A percentile compares a stretch with the other conserved stretches of the same genome.
phyloP scores from a whole-genome alignment of 1,284 basidiomycete genomes.

The Hemileia vastatrix region DNA sequence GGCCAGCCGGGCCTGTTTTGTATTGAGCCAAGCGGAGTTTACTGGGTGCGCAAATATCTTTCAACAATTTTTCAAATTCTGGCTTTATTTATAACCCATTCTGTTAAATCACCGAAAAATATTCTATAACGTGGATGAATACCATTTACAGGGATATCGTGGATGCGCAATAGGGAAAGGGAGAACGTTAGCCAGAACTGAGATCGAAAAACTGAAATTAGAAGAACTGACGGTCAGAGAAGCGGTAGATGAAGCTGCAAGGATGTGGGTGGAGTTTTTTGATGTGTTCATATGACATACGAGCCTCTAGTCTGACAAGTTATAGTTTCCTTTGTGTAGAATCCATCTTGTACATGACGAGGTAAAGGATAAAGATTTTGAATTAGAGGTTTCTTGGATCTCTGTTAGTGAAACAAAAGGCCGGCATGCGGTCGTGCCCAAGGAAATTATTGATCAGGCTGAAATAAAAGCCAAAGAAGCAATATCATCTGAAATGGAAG shows the following conservation, averaged over 20 bases:
- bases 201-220: slow-evolving; percentile 88
- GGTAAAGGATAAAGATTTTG: slow-evolving; percentile 93
- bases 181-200: slow-evolving; percentile 91
- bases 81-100: background rate
- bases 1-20: slow-evolving; percentile 75
- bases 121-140: slow-evolving; percentile 20
- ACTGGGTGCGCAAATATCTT: slow-evolving; percentile 55
- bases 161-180: slow-evolving; percentile 95
- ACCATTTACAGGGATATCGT: slow-evolving; percentile 65
- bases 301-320: background rate
- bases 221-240: slow-evolving; percentile 65
- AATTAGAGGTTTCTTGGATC: slow-evolving; percentile 96
- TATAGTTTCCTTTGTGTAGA: slow-evolving; percentile 54
- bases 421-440: slow-evolving; percentile 70
- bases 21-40: slow-evolving; percentile 90
- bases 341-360: slow-evolving; percentile 98
- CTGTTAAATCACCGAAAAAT: background rate
- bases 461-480: slow-evolving; percentile 80
- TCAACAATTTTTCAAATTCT: background rate
- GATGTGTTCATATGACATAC: background rate
- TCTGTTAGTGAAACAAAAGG: slow-evolving; percentile 66
- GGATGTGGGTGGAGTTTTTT: slow-evolving; percentile 61
- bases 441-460: slow-evolving; percentile 72
- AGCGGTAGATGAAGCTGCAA: slow-evolving; percentile 84
- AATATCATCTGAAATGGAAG: slow-evolving; percentile 73